These are phyloP conservation scores for Periconia sp. DNA, from an alignment of 2,329 filamentous ascomycete genomes.

Conservation along the genomic window DNA sequence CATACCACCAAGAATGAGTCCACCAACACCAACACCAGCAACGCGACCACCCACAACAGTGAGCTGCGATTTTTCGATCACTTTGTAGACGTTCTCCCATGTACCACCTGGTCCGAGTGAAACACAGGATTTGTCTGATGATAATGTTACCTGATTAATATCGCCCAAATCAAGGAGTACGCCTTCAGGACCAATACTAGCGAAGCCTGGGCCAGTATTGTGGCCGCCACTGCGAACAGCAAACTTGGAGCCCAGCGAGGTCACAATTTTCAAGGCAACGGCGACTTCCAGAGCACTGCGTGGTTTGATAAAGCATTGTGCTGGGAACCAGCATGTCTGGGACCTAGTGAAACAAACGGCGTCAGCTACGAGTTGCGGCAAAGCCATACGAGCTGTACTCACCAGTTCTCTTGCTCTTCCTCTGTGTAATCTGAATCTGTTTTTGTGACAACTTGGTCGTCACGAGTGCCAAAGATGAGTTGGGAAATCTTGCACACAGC, in stretches of 20 bases:
- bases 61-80: background rate
- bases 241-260: slow-evolving; percentile 2
- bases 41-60: background rate
- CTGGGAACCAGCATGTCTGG: slow-evolving; percentile 8
- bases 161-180: slow-evolving; percentile 5
- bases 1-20: too few species aligned
- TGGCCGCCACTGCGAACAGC: slow-evolving; percentile 26
- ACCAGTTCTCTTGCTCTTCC: slow-evolving; percentile 1
- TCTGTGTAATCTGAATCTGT: background rate
- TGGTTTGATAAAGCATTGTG: slow-evolving; percentile 3
- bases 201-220: slow-evolving; percentile 50
- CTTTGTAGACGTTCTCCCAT: background rate
- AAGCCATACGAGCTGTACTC: too few species aligned
- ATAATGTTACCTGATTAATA: background rate
- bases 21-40: background rate
- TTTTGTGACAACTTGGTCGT: too few species aligned
- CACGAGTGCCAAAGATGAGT: too few species aligned
- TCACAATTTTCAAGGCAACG: slow-evolving; percentile 4
- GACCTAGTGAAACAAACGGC: too few species aligned
- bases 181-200: slow-evolving; percentile 2
- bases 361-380: too few species aligned
- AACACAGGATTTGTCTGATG: slow-evolving; percentile 3
- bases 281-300: slow-evolving; percentile 2
- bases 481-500: too few species aligned
- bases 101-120: background rate